Evolutionary conservation across 2,329 filamentous ascomycete genomes (phyloP).

Genomic region (Ascosphaera aggregata): DNA sequence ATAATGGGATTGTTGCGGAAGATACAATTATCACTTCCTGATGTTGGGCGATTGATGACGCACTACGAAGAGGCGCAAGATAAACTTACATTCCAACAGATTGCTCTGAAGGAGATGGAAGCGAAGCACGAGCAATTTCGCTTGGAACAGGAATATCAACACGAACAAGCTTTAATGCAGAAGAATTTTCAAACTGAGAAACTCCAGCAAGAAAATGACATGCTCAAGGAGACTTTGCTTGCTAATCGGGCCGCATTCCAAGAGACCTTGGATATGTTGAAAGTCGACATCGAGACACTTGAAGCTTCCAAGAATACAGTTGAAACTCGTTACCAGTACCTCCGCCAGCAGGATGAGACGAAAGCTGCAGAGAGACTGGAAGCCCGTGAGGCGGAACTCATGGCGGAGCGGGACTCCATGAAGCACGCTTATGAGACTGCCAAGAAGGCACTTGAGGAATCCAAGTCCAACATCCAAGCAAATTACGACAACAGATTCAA

Average conservation of each 20-base stretch:
- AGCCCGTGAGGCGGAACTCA: slow-evolving; percentile 20
- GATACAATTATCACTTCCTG: slow-evolving; percentile 23
- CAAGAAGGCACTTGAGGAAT: slow-evolving; percentile 16
- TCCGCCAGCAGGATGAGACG: slow-evolving; percentile 19
- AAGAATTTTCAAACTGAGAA: slow-evolving; percentile 30
- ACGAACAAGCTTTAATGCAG: slow-evolving; percentile 26
- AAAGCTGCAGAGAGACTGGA: slow-evolving; percentile 13
- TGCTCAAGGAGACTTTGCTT: slow-evolving; percentile 25
- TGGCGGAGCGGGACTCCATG: slow-evolving; percentile 15
- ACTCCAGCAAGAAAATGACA: slow-evolving; percentile 16
- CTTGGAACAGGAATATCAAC: slow-evolving; percentile 24
- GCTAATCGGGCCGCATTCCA: slow-evolving; percentile 22
- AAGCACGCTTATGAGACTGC: slow-evolving; percentile 15
- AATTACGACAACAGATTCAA: slow-evolving; percentile 13
- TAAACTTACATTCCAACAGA: slow-evolving; percentile 25
- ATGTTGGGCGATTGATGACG: slow-evolving; percentile 20
- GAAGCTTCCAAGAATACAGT: slow-evolving; percentile 21
- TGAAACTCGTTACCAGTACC: slow-evolving; percentile 25
- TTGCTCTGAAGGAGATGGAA: slow-evolving; percentile 25
- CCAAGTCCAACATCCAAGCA: slow-evolving; percentile 14
- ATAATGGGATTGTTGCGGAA: slow-evolving; percentile 19
- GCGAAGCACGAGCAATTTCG: slow-evolving; percentile 27
- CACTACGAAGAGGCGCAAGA: slow-evolving; percentile 28
- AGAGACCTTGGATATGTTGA: slow-evolving; percentile 15
- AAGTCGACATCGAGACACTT: slow-evolving; percentile 14